phyloP scores from a whole-genome alignment of 1,284 basidiomycete species.

The Moesziomyces aphidis region DNA sequence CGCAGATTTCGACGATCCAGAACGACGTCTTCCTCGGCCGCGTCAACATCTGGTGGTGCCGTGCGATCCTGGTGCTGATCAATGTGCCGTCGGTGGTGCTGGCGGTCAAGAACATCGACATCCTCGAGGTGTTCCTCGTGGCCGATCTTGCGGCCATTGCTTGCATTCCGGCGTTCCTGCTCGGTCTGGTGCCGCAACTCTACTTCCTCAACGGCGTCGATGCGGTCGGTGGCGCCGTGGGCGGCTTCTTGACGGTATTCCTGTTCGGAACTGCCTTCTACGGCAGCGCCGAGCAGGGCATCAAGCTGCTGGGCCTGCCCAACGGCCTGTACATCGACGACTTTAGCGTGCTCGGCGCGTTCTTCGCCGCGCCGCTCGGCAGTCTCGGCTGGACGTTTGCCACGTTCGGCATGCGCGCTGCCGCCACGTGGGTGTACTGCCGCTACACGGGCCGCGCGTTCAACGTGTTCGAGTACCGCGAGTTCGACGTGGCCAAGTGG shows the following conservation, averaged over 20 bases:
- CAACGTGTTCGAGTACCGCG: constrained; percentile 47
- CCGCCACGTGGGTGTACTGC: constrained; percentile 39
- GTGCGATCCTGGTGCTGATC: constrained; percentile 58
- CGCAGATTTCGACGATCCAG: constrained; percentile 67
- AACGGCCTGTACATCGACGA: constrained; percentile 64
- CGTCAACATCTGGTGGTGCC: constrained; percentile 67
- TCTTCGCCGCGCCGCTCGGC: constrained; percentile 65
- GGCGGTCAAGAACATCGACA: constrained; percentile 66
- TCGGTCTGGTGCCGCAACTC: constrained; percentile 60
- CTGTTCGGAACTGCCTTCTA: constrained; percentile 65
- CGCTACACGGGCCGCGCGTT: constrained; percentile 40
- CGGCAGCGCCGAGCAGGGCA: constrained; percentile 53
- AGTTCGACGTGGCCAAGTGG: constrained; percentile 48
- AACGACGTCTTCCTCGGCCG: constrained; percentile 67
- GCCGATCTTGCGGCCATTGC: constrained; percentile 66
- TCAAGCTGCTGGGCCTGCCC: constrained; percentile 60
- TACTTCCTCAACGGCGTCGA: constrained; percentile 66
- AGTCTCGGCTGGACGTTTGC: constrained; percentile 61
- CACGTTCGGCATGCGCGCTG: constrained; percentile 48
- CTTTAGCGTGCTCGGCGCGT: constrained; percentile 65
- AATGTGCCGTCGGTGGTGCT: constrained; percentile 64
- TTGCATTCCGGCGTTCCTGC: constrained; percentile 61
- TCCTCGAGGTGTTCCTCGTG: constrained; percentile 66
- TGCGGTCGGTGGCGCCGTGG: constrained; percentile 65
- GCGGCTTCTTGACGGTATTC: constrained; percentile 67